phyloP scores from a whole-genome alignment of 768 basidiomycete species.

The Hygrocybe punicea region DNA sequence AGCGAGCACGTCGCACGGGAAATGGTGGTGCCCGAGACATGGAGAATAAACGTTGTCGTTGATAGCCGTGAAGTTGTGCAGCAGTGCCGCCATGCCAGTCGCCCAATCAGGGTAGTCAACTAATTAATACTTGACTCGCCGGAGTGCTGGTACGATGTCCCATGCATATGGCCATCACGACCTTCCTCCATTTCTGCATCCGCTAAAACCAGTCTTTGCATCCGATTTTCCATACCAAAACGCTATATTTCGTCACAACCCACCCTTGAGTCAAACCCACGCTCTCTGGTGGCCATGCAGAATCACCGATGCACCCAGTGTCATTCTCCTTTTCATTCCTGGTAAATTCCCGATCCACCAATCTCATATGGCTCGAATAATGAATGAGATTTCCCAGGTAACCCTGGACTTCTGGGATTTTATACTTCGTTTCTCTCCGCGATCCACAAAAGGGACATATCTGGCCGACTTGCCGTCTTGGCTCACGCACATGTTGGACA shows the following conservation, averaged over 20 bases:
- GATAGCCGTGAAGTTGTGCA: background rate
- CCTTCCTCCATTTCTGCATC: conserved; percentile 36
- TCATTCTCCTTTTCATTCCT: conserved; percentile 49
- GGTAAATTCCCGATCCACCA: conserved; percentile 32
- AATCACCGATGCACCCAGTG: conserved; percentile 24
- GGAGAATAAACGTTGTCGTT: conserved; percentile 4
- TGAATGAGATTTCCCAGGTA: too few relatives aligned
- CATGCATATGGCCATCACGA: background rate
- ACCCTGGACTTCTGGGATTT: conserved; percentile 62
- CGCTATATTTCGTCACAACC: conserved; percentile 40
- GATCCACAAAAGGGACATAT: conserved; percentile 39
- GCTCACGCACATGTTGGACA: conserved; percentile 66
- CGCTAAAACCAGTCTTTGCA: conserved; percentile 4
- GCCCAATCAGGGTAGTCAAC: too few relatives aligned
- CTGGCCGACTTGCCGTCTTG: conserved; percentile 48
- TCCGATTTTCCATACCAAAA: conserved; percentile 16
- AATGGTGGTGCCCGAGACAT: conserved; percentile 64
- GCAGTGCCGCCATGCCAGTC: background rate
- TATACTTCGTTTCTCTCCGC: conserved; percentile 62
- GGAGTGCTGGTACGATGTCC: too few relatives aligned
- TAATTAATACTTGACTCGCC: too few relatives aligned
- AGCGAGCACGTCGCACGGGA: conserved; percentile 48
- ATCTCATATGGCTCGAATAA: too few relatives aligned
- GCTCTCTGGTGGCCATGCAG: conserved; percentile 50
- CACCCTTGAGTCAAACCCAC: conserved; percentile 42